Percentiles rank a stretch among this genome's conserved stretches.
Conservation (phyloP, 164 flowering plant species). For the Amborella trichopoda region DNA sequence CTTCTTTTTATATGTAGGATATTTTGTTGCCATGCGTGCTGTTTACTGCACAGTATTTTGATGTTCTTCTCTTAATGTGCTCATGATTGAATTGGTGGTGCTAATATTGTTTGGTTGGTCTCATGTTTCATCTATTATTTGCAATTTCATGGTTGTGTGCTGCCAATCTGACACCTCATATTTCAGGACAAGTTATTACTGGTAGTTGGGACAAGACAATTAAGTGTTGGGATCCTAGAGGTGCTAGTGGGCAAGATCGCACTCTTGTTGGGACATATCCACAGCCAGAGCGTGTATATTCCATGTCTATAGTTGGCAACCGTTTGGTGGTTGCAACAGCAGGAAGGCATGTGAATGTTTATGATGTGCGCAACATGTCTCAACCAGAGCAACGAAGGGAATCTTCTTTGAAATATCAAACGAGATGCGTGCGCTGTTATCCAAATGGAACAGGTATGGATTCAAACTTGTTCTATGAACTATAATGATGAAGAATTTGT, state of each 20-base stretch:
- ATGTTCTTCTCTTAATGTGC: too few relatives aligned
- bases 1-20: too few relatives aligned
- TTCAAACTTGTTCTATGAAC: too few relatives aligned
- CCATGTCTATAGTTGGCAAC: slow-evolving; percentile 83
- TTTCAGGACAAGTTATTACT: slow-evolving; percentile 83
- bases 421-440: slow-evolving; percentile 95
- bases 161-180: too few relatives aligned
- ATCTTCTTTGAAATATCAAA: slow-evolving; percentile 95
- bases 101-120: too few relatives aligned
- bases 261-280: slow-evolving; percentile 82
- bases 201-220: slow-evolving; percentile 99
- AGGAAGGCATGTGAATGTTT: slow-evolving; percentile 95
- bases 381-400: slow-evolving; percentile 98
- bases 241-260: slow-evolving; percentile 88
- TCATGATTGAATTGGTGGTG: too few relatives aligned
- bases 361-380: slow-evolving; percentile 95
- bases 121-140: background rate
- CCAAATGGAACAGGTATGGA: slow-evolving; percentile 99
- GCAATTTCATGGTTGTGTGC: background rate
- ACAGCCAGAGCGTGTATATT: slow-evolving; percentile 98
- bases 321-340: slow-evolving; percentile 98
- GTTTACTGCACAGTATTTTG: too few relatives aligned
- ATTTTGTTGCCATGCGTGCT: too few relatives aligned
- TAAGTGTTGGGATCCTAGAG: slow-evolving; percentile 99
- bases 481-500: too few relatives aligned